These are phyloP conservation scores for Fistulifera solaris DNA, from an alignment of 108 stramenopile genomes.

Conservation along the genomic window DNA sequence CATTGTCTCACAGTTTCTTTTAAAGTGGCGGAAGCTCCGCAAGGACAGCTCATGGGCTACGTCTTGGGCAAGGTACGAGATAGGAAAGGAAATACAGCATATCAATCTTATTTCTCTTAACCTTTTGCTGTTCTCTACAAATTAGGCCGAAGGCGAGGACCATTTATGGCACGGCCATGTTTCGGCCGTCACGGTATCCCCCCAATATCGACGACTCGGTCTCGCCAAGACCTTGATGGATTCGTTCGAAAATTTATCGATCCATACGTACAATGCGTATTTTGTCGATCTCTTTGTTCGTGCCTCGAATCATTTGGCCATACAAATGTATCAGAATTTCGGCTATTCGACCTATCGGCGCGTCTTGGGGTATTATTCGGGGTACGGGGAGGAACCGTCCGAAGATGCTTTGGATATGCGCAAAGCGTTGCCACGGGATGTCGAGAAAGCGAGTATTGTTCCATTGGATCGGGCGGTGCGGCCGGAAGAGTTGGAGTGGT, in stretches of 20 bases:
- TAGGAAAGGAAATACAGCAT: too few species aligned
- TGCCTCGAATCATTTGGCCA: conserved; percentile 88
- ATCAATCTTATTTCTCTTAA: too few species aligned
- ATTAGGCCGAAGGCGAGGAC: conserved; percentile 76
- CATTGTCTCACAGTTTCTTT: not conserved
- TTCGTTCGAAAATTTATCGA: conserved; percentile 76
- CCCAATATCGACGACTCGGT: conserved; percentile 80
- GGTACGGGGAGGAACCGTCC: conserved; percentile 35
- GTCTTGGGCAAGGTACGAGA: conserved; percentile 55
- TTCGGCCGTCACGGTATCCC: conserved; percentile 94
- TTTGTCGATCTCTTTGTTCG: conserved; percentile 99
- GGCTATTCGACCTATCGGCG: conserved; percentile 86
- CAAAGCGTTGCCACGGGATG: conserved; percentile 36
- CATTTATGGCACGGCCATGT: conserved; percentile 98
- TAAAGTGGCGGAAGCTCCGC: conserved; percentile 64
- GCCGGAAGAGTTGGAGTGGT: conserved; percentile 94
- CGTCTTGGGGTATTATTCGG: conserved; percentile 88
- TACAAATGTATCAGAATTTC: conserved; percentile 92
- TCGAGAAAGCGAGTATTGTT: conserved; percentile 23
- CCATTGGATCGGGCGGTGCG: conserved; percentile 78
- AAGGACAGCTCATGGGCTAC: conserved; percentile 78
- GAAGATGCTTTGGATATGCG: conserved; percentile 96
- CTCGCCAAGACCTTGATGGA: conserved; percentile 92
- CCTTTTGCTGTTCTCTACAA: too few species aligned
- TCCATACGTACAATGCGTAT: conserved; percentile 76